Evolutionary conservation across 139 green algal genomes (phyloP).

Genomic region (Ettlia oleoabundans): DNA sequence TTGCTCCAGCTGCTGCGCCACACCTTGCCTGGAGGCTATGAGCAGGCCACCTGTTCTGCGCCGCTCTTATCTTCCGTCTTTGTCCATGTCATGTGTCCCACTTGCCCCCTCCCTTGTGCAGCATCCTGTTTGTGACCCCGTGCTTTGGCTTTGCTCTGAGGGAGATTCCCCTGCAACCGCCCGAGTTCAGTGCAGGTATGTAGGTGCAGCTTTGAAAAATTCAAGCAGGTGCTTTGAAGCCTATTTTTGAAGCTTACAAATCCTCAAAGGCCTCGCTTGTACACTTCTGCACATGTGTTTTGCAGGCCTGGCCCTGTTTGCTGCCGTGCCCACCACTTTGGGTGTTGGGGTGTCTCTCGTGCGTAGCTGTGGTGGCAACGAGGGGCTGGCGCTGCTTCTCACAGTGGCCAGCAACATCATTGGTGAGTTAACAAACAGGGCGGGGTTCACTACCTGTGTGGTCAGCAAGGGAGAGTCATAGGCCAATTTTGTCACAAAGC

Average conservation of each 20-base stretch:
- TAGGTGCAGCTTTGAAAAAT: too few species aligned
- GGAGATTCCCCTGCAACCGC: constrained; percentile 53
- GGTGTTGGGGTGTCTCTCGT: constrained; percentile 77
- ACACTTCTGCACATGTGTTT: neutral
- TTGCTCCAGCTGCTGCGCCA: too few species aligned
- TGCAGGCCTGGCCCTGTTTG: constrained; percentile 83
- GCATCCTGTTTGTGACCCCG: constrained; percentile 71
- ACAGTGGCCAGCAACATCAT: constrained; percentile 37
- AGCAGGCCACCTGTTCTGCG: too few species aligned
- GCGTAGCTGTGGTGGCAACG: constrained; percentile 62
- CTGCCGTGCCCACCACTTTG: constrained; percentile 82
- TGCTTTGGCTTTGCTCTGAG: constrained; percentile 69
- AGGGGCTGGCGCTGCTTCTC: constrained; percentile 80
- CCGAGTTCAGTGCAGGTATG: too few species aligned
- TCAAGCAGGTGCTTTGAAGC: too few species aligned
- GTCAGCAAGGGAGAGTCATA: too few species aligned
- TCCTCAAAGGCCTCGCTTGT: neutral
- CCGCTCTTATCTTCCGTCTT: too few species aligned
- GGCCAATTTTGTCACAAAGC: too few species aligned
- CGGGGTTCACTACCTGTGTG: neutral
- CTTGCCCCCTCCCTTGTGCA: neutral
- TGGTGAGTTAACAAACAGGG: too few species aligned
- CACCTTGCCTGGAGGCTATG: too few species aligned
- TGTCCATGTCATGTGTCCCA: neutral
- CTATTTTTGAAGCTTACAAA: constrained; percentile 32